A percentile compares a stretch with the other conserved stretches of the same genome.
phyloP scores from a whole-genome alignment of 441 rosid genomes.

The Corymbia citriodora region DNA sequence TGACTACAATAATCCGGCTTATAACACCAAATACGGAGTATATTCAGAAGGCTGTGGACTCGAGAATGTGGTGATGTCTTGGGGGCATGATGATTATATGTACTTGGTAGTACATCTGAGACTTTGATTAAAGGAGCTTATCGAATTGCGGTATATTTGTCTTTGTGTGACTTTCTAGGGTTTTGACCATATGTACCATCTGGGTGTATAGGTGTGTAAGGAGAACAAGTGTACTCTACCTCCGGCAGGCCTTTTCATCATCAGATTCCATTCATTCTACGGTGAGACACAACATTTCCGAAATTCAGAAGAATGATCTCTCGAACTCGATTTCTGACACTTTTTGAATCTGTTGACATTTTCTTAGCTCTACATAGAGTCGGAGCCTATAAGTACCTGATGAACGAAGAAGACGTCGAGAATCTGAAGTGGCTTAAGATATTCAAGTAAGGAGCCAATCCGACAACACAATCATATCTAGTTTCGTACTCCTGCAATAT shows the following conservation, averaged over 20 bases:
- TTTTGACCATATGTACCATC: background rate
- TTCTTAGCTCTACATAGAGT: background rate
- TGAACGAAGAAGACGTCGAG: background rate
- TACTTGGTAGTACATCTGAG: background rate
- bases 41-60: conserved; percentile 3
- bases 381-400: background rate
- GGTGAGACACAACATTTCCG: background rate
- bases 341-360: background rate
- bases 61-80: background rate
- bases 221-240: background rate
- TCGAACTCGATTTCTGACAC: background rate
- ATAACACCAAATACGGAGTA: background rate
- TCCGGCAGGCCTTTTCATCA: background rate
- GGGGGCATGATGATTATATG: background rate
- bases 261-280: background rate
- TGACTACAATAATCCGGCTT: background rate
- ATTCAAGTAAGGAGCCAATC: background rate
- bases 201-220: background rate
- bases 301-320: background rate
- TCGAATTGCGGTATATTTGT: background rate
- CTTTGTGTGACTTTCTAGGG: background rate
- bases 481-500: background rate
- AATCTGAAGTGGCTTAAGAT: conserved; percentile 2
- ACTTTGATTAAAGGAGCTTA: background rate
- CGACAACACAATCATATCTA: background rate